Evolutionary conservation across 345 rosid species (phyloP).

Genomic region (Orychophragmus violaceus): DNA sequence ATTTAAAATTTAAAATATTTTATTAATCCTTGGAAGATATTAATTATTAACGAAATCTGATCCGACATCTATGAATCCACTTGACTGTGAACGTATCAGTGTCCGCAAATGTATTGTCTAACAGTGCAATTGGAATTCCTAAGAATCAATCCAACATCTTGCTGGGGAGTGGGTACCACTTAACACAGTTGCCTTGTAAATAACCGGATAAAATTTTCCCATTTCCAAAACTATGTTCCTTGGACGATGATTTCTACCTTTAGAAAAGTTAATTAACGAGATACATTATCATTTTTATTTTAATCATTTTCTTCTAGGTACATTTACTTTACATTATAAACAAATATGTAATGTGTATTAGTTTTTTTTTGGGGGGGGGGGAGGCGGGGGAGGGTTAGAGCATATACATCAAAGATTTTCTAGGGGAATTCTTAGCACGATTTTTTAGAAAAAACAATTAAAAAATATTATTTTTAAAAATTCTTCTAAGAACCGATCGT

Average conservation of each 20-base stretch:
- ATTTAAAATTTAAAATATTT: not conserved
- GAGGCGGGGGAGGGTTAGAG: not conserved
- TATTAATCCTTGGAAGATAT: not conserved
- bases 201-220: not conserved
- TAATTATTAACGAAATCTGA: not conserved
- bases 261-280: not conserved
- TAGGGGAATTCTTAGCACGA: too few relatives aligned
- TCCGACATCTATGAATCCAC: constrained; percentile 1
- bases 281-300: not conserved
- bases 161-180: not conserved
- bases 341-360: not conserved
- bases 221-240: not conserved
- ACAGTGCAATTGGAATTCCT: not conserved
- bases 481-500: too few relatives aligned
- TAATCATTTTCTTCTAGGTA: too few relatives aligned
- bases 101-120: not conserved
- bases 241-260: not conserved
- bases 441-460: too few relatives aligned
- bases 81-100: constrained; percentile 1
- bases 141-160: not conserved
- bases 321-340: not conserved
- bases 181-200: not conserved
- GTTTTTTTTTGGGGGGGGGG: too few relatives aligned
- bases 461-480: too few relatives aligned
- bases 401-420: too few relatives aligned